Conservation (phyloP, 148 eudicot species). For the Persicaria tinctoria region DNA sequence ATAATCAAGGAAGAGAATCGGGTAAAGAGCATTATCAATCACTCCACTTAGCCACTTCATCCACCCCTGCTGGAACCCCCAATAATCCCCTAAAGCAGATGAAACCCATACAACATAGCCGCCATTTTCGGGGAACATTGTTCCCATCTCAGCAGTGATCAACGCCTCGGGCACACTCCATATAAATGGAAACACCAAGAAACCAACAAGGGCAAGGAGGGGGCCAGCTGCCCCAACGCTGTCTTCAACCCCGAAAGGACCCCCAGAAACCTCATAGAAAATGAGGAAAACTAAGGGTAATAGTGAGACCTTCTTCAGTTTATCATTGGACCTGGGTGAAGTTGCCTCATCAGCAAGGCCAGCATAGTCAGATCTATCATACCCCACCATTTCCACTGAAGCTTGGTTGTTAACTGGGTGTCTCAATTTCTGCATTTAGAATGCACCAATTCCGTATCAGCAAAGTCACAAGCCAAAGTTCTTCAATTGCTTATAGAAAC, state of each 20-base stretch:
- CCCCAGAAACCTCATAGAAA: constrained; percentile 47
- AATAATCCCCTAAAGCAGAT: constrained; percentile 39
- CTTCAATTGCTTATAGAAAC: not conserved
- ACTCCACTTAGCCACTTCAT: constrained; percentile 60
- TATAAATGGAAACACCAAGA: constrained; percentile 40
- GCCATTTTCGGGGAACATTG: constrained; percentile 49
- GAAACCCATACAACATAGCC: constrained; percentile 51
- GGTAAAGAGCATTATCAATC: constrained; percentile 67
- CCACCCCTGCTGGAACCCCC: constrained; percentile 57
- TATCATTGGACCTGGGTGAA: constrained; percentile 27
- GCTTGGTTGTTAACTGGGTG: constrained; percentile 29
- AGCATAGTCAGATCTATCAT: constrained; percentile 29
- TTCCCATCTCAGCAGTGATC: constrained; percentile 48
- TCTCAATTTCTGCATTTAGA: constrained; percentile 37
- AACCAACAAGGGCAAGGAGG: constrained; percentile 38
- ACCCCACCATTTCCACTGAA: constrained; percentile 35
- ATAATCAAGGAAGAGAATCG: constrained; percentile 55
- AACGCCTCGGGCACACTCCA: constrained; percentile 51
- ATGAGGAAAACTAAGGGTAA: constrained; percentile 44
- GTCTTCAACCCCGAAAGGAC: constrained; percentile 46
- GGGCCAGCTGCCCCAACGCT: constrained; percentile 54
- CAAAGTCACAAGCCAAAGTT: not conserved
- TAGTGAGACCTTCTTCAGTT: constrained; percentile 29
- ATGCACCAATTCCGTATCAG: not conserved
- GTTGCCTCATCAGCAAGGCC: constrained; percentile 20